Conservation (phyloP, 2,329 filamentous ascomycete species). For the Metarhizium sp. region DNA sequence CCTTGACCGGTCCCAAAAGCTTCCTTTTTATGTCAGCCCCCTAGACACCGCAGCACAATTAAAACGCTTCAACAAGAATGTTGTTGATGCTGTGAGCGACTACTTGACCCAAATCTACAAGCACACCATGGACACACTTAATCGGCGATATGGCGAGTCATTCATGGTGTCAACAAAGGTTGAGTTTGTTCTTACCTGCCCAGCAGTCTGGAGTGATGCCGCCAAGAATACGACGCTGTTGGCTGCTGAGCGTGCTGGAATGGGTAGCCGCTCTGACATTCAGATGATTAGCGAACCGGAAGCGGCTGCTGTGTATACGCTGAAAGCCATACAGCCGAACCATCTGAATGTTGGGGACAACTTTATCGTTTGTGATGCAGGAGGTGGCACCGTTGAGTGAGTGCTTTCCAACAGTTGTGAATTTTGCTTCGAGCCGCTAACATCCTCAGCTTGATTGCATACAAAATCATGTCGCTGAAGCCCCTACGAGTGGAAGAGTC, state of each 20-base stretch:
- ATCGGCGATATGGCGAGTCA: constrained; percentile 63
- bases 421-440: neutral
- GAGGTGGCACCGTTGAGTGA: constrained; percentile 59
- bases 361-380: constrained; percentile 54
- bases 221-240: constrained; percentile 77
- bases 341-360: constrained; percentile 60
- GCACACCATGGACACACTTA: constrained; percentile 72
- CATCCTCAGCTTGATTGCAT: constrained; percentile 55
- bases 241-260: constrained; percentile 68
- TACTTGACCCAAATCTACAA: constrained; percentile 68
- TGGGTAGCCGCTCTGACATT: constrained; percentile 61
- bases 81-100: constrained; percentile 70
- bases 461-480: constrained; percentile 65
- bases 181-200: constrained; percentile 72
- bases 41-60: constrained; percentile 69
- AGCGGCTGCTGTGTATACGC: constrained; percentile 69
- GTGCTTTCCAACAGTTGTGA: constrained; percentile 14
- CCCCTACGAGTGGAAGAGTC: constrained; percentile 69
- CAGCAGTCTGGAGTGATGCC: constrained; percentile 76
- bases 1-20: constrained; percentile 69
- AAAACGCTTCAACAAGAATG: constrained; percentile 65
- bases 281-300: constrained; percentile 77
- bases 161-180: constrained; percentile 70
- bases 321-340: constrained; percentile 71
- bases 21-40: constrained; percentile 71